Evolutionary conservation across 208 protist species (phyloP), one percentile per base, ranked within the genome.

Genomic region (Trypanosoma theileri): DNA sequence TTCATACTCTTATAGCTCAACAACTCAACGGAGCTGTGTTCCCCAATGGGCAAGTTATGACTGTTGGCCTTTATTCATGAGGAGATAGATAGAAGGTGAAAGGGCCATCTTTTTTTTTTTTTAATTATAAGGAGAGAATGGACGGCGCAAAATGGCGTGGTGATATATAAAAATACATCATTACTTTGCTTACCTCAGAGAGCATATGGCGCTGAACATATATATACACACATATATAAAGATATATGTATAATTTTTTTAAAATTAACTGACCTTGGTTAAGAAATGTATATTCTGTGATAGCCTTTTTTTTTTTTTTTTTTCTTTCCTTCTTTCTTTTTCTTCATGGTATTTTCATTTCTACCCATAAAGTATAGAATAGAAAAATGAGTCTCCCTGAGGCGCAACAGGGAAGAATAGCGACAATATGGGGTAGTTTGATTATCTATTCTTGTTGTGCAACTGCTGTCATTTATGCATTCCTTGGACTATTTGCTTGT

Each of bases 11-110:
- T 11, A 85, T 96, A 16, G 81, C 79, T 12, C 88, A 94, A 72
- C 79, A 89, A 46, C 78, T 96, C 13, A 92, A 93, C 62, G 86
- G 86, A 4, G 79, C 79, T 2, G 55, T 89, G 16, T 93, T 96
- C 58, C 73, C 88, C 0, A 91, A 85, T 12, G 91, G 91, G 0
- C 79, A 96, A 50, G 67, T 90, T 55, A 69, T 96, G 31, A 63
- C 76, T 3, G 87, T 82, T 0, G 82, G 77, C 7, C 68, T 93
- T 31, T 93, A 92, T 73, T 70, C 84, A 14, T 96, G 81, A 77
- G 0, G 6, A 44, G 14, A 12, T 4, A 60, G 13, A 44, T 0
- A 12, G 16, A 21, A 59, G 55, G n/a, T 21, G n/a, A 45, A 44
- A 19, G 13, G 16, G 8, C 16, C n/a, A 17, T 46, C 17, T 44